Conservation (phyloP, 257 asterid species). For the Voacanga thouarsii region DNA sequence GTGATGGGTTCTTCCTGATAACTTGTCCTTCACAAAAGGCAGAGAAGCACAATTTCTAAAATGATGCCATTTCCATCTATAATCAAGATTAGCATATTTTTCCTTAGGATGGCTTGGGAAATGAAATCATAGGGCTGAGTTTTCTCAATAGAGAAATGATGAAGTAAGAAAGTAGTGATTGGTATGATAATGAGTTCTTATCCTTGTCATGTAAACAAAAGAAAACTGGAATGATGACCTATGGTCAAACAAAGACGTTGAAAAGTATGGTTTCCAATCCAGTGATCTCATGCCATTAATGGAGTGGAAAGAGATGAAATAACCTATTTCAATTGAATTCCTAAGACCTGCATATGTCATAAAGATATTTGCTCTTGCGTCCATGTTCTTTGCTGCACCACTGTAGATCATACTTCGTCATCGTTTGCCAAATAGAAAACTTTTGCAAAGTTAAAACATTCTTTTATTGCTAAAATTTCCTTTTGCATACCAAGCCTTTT, state of each 20-base stretch:
- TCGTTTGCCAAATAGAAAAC: background rate
- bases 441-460: no score
- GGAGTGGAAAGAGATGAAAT: background rate
- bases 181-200: background rate
- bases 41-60: background rate
- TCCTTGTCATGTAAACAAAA: background rate
- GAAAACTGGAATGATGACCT: background rate
- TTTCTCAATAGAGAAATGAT: background rate
- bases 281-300: background rate
- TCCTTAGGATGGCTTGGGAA: background rate
- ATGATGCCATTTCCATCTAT: no score
- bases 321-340: background rate
- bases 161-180: background rate
- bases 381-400: background rate
- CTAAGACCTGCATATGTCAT: background rate
- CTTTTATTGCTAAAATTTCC: background rate
- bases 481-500: background rate
- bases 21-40: background rate
- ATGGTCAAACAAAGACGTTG: background rate
- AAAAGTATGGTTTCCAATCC: no score
- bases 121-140: background rate
- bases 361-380: background rate
- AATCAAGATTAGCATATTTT: background rate
- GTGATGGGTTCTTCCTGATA: background rate
- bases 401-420: background rate